Evolutionary conservation across 148 eudicot genomes (phyloP).

Genomic region (Cornus kousa): DNA sequence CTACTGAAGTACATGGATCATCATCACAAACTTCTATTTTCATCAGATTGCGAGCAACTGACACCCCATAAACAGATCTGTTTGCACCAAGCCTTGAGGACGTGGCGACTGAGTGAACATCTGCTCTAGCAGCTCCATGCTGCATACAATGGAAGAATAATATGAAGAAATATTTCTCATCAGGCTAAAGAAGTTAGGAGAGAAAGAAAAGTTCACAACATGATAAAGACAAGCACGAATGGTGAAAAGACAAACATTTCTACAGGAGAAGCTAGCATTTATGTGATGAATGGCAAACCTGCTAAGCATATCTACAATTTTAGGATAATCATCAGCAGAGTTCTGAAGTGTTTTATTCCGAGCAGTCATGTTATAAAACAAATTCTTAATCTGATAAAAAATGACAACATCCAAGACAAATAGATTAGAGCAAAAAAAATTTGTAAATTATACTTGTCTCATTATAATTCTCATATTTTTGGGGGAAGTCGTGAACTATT

Average conservation of each 20-base stretch:
- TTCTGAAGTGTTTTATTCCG: constrained; percentile 87
- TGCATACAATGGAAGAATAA: constrained; percentile 18
- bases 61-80: constrained; percentile 81
- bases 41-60: constrained; percentile 79
- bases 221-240: background rate
- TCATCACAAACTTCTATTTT: constrained; percentile 61
- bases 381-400: constrained; percentile 70
- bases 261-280: constrained; percentile 77
- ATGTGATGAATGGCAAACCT: constrained; percentile 92
- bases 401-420: background rate
- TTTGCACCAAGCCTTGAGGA: constrained; percentile 84
- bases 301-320: constrained; percentile 88
- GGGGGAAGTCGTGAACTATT: background rate
- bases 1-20: constrained; percentile 70
- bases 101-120: constrained; percentile 74
- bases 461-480: background rate
- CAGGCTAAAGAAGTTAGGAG: background rate
- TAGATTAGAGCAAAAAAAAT: too few relatives aligned
- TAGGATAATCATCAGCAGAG: constrained; percentile 92
- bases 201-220: background rate
- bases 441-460: constrained; percentile 2
- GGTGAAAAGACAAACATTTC: constrained; percentile 57
- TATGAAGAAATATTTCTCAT: background rate
- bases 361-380: constrained; percentile 94
- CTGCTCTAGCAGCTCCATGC: constrained; percentile 94